phyloP scores from a whole-genome alignment of 257 asterid species.

The Capsicum pubescens region DNA sequence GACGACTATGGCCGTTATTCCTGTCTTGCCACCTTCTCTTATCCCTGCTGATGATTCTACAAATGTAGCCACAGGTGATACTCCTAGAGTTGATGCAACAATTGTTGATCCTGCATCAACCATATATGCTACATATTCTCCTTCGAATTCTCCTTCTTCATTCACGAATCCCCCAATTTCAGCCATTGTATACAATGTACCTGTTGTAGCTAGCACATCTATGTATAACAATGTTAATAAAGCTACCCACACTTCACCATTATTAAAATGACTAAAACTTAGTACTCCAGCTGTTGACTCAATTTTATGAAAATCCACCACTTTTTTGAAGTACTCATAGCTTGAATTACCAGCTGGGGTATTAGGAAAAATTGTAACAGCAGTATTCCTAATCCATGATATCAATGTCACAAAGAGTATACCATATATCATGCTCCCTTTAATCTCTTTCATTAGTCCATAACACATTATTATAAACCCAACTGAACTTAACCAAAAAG shows the following conservation, averaged over 20 bases:
- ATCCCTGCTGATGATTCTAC: conserved; percentile 80
- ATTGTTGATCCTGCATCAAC: conserved; percentile 77
- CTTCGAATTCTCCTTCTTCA: conserved; percentile 59
- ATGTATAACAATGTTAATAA: conserved; percentile 62
- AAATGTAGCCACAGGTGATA: conserved; percentile 69
- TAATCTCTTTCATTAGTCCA: conserved; percentile 68
- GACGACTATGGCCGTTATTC: conserved; percentile 68
- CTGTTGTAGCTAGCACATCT: conserved; percentile 75
- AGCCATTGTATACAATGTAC: conserved; percentile 75
- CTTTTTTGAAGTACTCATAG: conserved; percentile 57
- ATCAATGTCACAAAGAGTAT: conserved; percentile 66
- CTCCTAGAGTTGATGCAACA: conserved; percentile 71
- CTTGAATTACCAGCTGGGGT: conserved; percentile 64
- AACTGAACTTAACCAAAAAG: conserved; percentile 67
- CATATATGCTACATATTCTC: conserved; percentile 80
- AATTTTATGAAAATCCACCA: conserved; percentile 62
- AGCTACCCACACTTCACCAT: conserved; percentile 70
- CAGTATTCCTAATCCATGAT: conserved; percentile 76
- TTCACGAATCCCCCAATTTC: conserved; percentile 65
- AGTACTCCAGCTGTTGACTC: conserved; percentile 64
- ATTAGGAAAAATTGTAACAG: conserved; percentile 62
- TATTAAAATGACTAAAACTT: conserved; percentile 58
- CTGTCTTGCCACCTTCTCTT: conserved; percentile 76
- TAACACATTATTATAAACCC: conserved; percentile 64
- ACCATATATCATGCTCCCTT: conserved; percentile 87